These are phyloP conservation scores for Emydomyces testavorans DNA, from an alignment of 2,329 filamentous ascomycete species.

Conservation along the genomic window DNA sequence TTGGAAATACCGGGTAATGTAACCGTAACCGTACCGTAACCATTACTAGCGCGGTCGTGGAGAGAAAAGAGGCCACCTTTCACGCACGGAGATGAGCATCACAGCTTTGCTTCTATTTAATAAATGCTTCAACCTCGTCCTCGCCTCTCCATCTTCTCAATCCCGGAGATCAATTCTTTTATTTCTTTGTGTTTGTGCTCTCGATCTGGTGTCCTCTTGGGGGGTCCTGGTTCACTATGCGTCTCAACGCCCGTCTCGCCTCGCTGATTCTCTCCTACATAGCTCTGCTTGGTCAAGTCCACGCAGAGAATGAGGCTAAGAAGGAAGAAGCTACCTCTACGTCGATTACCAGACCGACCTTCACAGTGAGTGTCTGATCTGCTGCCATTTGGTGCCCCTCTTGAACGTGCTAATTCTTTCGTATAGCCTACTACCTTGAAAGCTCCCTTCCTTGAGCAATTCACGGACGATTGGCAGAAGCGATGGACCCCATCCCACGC, in stretches of 20 bases:
- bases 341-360: slow-evolving; percentile 60
- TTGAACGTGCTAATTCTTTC: slow-evolving; percentile 15
- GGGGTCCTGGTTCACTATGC: slow-evolving; percentile 50
- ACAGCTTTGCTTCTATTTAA: slow-evolving; percentile 1
- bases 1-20: slow-evolving; percentile 1
- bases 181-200: slow-evolving; percentile 11
- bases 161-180: slow-evolving; percentile 8
- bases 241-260: slow-evolving; percentile 68
- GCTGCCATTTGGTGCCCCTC: neutral
- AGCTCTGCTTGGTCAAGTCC: slow-evolving; percentile 53
- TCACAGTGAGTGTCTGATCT: slow-evolving; percentile 58
- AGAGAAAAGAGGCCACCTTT: slow-evolving; percentile 35
- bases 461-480: slow-evolving; percentile 88
- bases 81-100: slow-evolving; percentile 19
- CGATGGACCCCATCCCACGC: slow-evolving; percentile 92
- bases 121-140: slow-evolving; percentile 14
- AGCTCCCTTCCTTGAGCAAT: slow-evolving; percentile 94
- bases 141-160: slow-evolving; percentile 14
- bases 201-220: slow-evolving; percentile 14
- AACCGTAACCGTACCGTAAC: neutral
- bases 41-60: neutral
- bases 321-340: slow-evolving; percentile 45
- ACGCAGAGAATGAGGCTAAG: slow-evolving; percentile 56
- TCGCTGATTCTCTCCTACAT: slow-evolving; percentile 59
- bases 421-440: slow-evolving; percentile 71